Evolutionary conservation across 2,329 filamentous ascomycete genomes (phyloP), one percentile per base, ranked within the genome.

Genomic region (Ophiostoma tasmaniense): DNA sequence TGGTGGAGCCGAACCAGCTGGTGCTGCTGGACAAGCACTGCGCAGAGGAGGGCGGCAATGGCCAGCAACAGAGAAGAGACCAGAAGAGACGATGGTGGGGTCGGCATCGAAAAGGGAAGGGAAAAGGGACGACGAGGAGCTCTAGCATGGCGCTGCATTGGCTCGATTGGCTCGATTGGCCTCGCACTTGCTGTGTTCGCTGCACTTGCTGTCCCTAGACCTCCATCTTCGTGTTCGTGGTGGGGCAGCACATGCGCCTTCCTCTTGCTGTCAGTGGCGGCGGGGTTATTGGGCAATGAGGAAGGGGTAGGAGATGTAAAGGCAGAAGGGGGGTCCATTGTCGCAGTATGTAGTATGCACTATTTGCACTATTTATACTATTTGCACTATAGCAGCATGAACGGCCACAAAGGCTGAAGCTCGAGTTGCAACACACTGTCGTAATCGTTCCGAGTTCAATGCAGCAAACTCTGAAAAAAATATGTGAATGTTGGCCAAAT

Each of bases 41-140:
- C 67, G 64, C 68, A 35, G 39, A 70, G 67, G 67, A 72, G 70
- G 55, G 50, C 65, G 22, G 68, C 65, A 66, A 73, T 68, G 70
- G 67, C 66, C 67, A 71, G 52, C 22, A 73, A 67, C 73, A 78
- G 74, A 74, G 81, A 79, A 69, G 71, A 71, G 55, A 71, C 71
- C 37, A 65, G 64, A 64, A 64, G 20, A 37, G 62, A 64, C 28
- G 28, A 33, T 76, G 76, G 80, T 76, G 80, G 80, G 80, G 79
- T 77, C 22, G 37, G n/a, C 14, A 33, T 2, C 8, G 72, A 80
- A 77, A 77, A 79, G 79, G 52, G 22, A 55, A 28, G 25, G 52
- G 55, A 64, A n/a, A 37, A 64, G 61, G 33, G 11, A 13, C 3
- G 25, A 17, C 17, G 6, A 50, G 13, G 17, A 20, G 45, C 6